Percentiles rank a stretch among this genome's conserved stretches.
Evolutionary conservation across 129 eudicot genomes (phyloP).

Genomic region (Cynara cardunculus): DNA sequence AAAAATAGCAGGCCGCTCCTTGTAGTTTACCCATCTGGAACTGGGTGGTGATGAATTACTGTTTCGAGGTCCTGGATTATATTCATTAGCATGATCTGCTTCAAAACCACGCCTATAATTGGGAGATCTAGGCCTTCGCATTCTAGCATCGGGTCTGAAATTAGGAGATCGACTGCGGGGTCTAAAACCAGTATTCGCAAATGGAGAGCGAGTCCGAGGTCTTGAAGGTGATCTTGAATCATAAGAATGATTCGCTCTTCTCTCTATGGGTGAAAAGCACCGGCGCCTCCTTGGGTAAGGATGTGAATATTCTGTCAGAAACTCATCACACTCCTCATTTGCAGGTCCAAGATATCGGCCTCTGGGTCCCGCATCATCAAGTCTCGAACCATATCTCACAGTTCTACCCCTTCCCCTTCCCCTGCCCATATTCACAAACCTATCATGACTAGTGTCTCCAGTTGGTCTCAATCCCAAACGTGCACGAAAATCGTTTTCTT

Average conservation of each 20-base stretch:
- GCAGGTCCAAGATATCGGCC: conserved; percentile 36
- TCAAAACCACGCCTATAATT: conserved; percentile 27
- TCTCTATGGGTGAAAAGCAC: conserved; percentile 35
- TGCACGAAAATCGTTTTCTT: conserved; percentile 26
- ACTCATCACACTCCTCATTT: conserved; percentile 34
- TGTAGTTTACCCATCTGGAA: conserved; percentile 31
- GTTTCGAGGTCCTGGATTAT: conserved; percentile 28
- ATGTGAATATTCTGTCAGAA: conserved; percentile 27
- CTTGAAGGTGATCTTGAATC: conserved; percentile 36
- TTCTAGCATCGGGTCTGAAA: conserved; percentile 31
- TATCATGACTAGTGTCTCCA: conserved; percentile 28
- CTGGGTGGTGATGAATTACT: conserved; percentile 26
- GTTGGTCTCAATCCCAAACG: conserved; percentile 35
- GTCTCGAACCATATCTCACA: conserved; percentile 12
- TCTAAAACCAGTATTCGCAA: conserved; percentile 21
- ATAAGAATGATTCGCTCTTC: conserved; percentile 27
- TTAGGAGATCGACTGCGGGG: conserved; percentile 39
- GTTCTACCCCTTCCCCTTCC: conserved; percentile 34
- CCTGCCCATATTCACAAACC: conserved; percentile 23
- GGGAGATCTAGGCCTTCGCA: conserved; percentile 32
- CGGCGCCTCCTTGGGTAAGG: conserved; percentile 36
- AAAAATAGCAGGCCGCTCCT: conserved; percentile 21
- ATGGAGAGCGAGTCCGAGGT: conserved; percentile 44
- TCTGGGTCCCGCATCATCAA: conserved; percentile 16
- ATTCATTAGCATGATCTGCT: conserved; percentile 21